Evolutionary conservation across 345 rosid species (phyloP).

Genomic region (Ailanthus altissimus): DNA sequence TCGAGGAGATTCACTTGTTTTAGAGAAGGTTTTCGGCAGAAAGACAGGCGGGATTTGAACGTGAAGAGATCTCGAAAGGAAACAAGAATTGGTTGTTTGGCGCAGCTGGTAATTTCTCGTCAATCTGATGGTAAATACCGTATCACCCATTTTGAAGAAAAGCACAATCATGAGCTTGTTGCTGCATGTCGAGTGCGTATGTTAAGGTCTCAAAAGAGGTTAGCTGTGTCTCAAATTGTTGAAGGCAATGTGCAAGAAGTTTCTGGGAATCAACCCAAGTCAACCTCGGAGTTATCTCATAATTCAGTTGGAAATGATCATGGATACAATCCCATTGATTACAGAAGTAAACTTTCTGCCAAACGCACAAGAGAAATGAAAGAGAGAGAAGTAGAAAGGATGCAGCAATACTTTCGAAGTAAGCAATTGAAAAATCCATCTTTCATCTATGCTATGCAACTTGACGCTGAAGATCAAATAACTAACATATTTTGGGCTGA

Average conservation of each 20-base stretch:
- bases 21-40: conserved; percentile 44
- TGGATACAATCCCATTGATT: conserved; percentile 24
- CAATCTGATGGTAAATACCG: conserved; percentile 40
- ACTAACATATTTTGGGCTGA: conserved; percentile 42
- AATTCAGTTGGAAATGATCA: conserved; percentile 17
- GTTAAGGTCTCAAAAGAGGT: conserved; percentile 37
- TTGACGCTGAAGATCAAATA: conserved; percentile 36
- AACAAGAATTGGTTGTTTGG: conserved; percentile 45
- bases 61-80: conserved; percentile 39
- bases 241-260: conserved; percentile 27
- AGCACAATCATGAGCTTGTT: conserved; percentile 43
- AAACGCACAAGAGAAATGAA: conserved; percentile 29
- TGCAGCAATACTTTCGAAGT: conserved; percentile 31
- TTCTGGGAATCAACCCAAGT: conserved; percentile 10
- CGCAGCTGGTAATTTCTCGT: conserved; percentile 38
- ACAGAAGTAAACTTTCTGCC: conserved; percentile 26
- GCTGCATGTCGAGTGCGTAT: conserved; percentile 31
- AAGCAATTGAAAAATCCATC: conserved; percentile 37
- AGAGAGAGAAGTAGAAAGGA: conserved; percentile 35
- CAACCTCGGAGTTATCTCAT: conserved; percentile 15
- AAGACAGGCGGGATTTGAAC: conserved; percentile 32
- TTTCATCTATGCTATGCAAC: conserved; percentile 37
- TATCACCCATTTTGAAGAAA: conserved; percentile 38
- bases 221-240: conserved; percentile 23
- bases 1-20: conserved; percentile 44